These are phyloP conservation scores for Monascus purpureus DNA, from an alignment of 495 filamentous ascomycete species.

Conservation along the genomic window DNA sequence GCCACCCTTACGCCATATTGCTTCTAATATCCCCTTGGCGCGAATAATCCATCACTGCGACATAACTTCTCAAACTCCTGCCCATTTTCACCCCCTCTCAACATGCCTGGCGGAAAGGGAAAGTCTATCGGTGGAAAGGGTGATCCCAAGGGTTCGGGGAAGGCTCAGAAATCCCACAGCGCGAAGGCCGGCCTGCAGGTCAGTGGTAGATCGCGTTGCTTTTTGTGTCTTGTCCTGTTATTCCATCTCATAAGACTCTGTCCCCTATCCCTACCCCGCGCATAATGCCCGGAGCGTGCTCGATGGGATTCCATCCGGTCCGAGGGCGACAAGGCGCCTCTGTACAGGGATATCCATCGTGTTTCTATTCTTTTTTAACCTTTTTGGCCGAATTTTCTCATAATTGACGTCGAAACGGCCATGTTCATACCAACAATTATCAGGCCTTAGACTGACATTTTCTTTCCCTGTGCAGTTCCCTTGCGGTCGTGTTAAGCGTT, in stretches of 20 bases:
- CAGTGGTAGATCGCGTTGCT: slow-evolving; percentile 27
- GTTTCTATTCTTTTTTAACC: too few relatives aligned
- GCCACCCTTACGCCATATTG: slow-evolving; percentile 18
- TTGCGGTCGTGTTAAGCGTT: slow-evolving; percentile 98
- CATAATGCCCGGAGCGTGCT: not conserved
- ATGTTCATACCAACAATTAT: not conserved
- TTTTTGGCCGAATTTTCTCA: too few relatives aligned
- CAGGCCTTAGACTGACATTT: not conserved
- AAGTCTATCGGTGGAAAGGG: slow-evolving; percentile 94
- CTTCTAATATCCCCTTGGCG: slow-evolving; percentile 10
- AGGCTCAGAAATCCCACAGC: slow-evolving; percentile 96
- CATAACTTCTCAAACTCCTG: slow-evolving; percentile 7
- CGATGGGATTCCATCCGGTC: not conserved
- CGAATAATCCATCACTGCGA: slow-evolving; percentile 16
- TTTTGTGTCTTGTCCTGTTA: slow-evolving; percentile 1
- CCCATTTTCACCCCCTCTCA: slow-evolving; percentile 6
- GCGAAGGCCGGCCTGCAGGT: slow-evolving; percentile 98
- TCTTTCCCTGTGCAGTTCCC: slow-evolving; percentile 59
- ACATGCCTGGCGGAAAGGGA: slow-evolving; percentile 81
- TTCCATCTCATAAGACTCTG: too few relatives aligned
- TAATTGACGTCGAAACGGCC: too few relatives aligned
- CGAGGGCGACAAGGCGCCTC: not conserved
- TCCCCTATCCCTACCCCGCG: not conserved
- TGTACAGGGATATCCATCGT: not conserved
- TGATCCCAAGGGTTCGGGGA: slow-evolving; percentile 57